Base-by-base conservation (phyloP, 139 green algal genomes). In the Edaphochlamys debaryana region DNA sequence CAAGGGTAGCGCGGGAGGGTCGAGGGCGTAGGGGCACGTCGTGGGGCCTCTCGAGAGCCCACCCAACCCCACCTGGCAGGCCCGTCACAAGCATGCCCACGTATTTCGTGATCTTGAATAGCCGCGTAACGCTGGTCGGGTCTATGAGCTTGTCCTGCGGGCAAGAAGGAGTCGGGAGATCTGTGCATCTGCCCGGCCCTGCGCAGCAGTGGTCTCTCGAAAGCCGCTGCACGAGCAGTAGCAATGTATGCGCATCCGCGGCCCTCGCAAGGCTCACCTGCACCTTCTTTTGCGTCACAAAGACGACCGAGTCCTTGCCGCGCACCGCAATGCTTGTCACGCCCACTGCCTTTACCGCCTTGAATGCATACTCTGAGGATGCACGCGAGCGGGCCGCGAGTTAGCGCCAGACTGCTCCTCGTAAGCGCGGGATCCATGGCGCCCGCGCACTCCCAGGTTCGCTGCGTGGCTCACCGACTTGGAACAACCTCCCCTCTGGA, bases 331-430 rank as follows among this genome's bases (percentile, higher is more conserved):
- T 97, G 64, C 90, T 95, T 0, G 96, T 99, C n/a, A 96, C 87
- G 2, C 97, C 97, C 0, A 82, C 88, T 7, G 94, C 90, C 79
- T 98, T 97, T 6, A 98, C 96, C 20, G 97, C 97, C 81, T 99
- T 99, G 91, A 99, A 99, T 0, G 97, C 97, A 92, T 99, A 99
- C 88, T 99, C 97, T 99, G 93, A 76, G 63, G n/a, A n/a, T n/a
- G n/a, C n/a, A n/a, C n/a, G n/a, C n/a, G n/a, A n/a, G n/a, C n/a
- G n/a, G n/a, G n/a, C n/a, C n/a, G n/a, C n/a, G n/a, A n/a, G n/a
- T n/a, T n/a, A n/a, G n/a, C n/a, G n/a, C n/a, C n/a, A n/a, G n/a
- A n/a, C 42, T 41, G 69, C 42, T 52, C 66, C 36, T 58, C 56
- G 73, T 80, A 64, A 80, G 40, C 60, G 75, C 40, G 62, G 32